Evolutionary conservation across 371 early-diverging fungal species (phyloP), one percentile per base, ranked within the genome.

Genomic region (Mortierella sp.): DNA sequence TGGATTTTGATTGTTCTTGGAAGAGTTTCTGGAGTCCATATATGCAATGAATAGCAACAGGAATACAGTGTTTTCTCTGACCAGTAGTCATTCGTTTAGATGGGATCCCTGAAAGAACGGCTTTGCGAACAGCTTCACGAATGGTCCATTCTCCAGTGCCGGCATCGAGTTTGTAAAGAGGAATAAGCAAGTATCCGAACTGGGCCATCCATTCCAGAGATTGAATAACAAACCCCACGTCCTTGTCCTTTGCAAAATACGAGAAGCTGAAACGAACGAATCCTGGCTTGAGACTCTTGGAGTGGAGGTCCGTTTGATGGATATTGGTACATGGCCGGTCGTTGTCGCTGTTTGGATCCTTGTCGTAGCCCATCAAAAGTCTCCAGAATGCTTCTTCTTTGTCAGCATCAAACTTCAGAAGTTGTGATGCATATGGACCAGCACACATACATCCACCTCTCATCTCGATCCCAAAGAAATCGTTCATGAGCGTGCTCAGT

Each of bases 391-490:
- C 62, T 6, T 15, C 32, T 40, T 76, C 76, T 36, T 66, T 65
- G 48, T 33, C 69, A 15, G 66, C 67, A 57, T 70, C 67, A 33
- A 70, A 57, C 33, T 63, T 47, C 16, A 69, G 62, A 3, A 76
- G 52, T 9, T 76, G 45, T 7, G 67, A 62, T 10, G 66, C 70
- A 40, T 76, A 76, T 11, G 67, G 70, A 0, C 76, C 76, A 22
- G 76, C 70, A 21, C 63, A 64, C 70, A 76, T 70, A 55, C 70
- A 62, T 4, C 70, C 76, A 32, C 67, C 65, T 19, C 76, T 32
- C 76, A 76, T 76, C 70, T 76, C 70, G 43, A 76, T 32, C n/a
- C 76, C 76, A 58, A 76, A 76, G 45, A 76, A 76, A 33, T 76
- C 76, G 58, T 76, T 76, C 76, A 76, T 76, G 21, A 76, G 63